A percentile compares a stretch with the other conserved stretches of the same genome.
Evolutionary conservation across 1,284 basidiomycete genomes (phyloP).

Genomic region (Leccinum angustisporum): DNA sequence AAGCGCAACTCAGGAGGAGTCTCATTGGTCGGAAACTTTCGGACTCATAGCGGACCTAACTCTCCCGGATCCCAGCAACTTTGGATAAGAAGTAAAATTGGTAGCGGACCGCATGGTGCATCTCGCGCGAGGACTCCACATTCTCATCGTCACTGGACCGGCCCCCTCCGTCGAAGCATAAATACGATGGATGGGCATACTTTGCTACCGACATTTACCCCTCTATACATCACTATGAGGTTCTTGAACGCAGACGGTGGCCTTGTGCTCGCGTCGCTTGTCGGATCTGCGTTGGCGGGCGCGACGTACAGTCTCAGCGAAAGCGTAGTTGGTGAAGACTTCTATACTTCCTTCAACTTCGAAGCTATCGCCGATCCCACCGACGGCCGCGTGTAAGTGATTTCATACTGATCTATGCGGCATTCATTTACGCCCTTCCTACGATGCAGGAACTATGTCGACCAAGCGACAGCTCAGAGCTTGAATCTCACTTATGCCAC

Average conservation of each 20-base stretch:
- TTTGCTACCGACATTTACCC: not conserved
- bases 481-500: constrained; percentile 49
- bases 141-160: constrained; percentile 1
- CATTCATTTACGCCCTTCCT: not conserved
- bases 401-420: not conserved
- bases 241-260: not conserved
- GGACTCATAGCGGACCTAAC: not conserved
- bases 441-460: constrained; percentile 48
- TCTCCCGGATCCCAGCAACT: not conserved
- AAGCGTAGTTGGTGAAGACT: constrained; percentile 42
- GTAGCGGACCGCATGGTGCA: constrained; percentile 1
- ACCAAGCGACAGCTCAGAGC: constrained; percentile 40
- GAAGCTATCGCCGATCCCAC: constrained; percentile 49
- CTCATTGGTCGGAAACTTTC: not conserved
- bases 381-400: constrained; percentile 45
- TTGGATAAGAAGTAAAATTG: not conserved
- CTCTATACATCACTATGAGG: constrained; percentile 18
- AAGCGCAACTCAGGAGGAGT: not conserved
- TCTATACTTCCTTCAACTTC: constrained; percentile 44
- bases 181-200: constrained; percentile 11
- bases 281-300: constrained; percentile 28
- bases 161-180: constrained; percentile 4
- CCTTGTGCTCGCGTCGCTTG: constrained; percentile 19
- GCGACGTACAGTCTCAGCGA: constrained; percentile 39
- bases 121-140: not conserved